Base-by-base conservation (phyloP, 495 filamentous ascomycete species). In the Neurospora sp. region DNA sequence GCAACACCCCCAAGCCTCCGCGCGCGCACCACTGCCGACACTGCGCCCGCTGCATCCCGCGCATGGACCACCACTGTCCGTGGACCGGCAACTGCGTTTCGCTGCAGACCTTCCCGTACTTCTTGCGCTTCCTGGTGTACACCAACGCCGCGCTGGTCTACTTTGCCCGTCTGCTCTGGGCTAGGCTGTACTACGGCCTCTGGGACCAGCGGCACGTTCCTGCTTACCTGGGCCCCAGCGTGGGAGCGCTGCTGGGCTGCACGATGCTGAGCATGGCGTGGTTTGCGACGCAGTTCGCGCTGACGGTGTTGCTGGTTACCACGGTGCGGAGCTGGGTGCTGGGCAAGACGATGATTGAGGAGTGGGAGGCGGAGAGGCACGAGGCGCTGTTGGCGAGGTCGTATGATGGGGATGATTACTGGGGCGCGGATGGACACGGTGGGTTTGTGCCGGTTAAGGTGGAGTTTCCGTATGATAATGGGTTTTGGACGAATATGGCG, bases 51-150 rank as follows among this genome's bases (percentile, higher is more conserved):
- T 99, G 96, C 82, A 91, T 98, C 73, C 92, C 94, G 2, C 94
- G 93, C 80, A 98, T 99, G 96, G 96, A 99, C 84, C 96, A 99
- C 82, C 96, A 99, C 83, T 99, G 96, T 78, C 94, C 96, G 0
- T 99, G 96, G 96, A 98, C 94, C 2, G 83, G 85, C 59, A 98
- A 96, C 80, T 99, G 96, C 82, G 93, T 98, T 59, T 97, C 94
- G 3, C 88, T 97, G 79, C 89, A 90, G 71, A 96, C 94, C 14
- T 92, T 95, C 78, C 94, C 94, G 12, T 91, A 97, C 82, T 97
- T 97, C 81, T 79, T 96, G 18, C 94, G 94, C 70, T 97, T 98
- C 81, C 83, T 98, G 31, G 85, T 92, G 79, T 97, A 92, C 83
- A 86, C 92, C 39, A 90, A 92, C 54, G 74, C 87, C 38, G 85